Percentiles rank a stretch among this genome's conserved stretches.
phyloP scores from a whole-genome alignment of 2,329 filamentous ascomycete genomes.

The Fusarium pilosicola region DNA sequence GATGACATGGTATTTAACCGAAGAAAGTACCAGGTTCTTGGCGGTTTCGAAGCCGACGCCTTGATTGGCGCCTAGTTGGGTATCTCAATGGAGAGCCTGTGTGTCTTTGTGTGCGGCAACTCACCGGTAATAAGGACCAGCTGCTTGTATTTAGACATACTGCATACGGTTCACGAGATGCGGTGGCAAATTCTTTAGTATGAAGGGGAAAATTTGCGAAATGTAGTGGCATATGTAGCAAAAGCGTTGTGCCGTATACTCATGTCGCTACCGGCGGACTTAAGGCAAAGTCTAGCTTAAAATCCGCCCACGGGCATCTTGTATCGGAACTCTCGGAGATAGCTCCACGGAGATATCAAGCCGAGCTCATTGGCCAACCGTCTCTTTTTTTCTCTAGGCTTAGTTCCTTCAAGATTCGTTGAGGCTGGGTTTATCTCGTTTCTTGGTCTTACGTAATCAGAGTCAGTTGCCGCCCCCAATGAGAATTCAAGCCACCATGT shows the following conservation, averaged over 20 bases:
- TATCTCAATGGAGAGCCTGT: not conserved
- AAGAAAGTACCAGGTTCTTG: slow-evolving; percentile 9
- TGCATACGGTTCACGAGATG: accelerated
- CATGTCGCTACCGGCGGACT: not conserved
- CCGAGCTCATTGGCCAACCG: not conserved
- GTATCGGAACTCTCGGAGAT: not conserved
- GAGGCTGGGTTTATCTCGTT: accelerated
- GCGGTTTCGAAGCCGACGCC: slow-evolving; percentile 21
- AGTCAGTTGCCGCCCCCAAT: not conserved
- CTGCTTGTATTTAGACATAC: slow-evolving; percentile 7
- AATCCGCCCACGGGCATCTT: not conserved
- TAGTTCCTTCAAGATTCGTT: accelerated
- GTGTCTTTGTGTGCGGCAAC: not conserved
- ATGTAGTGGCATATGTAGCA: not conserved
- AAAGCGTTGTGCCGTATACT: accelerated
- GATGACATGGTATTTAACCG: slow-evolving; percentile 13
- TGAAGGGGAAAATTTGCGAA: too few species aligned
- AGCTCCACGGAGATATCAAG: not conserved
- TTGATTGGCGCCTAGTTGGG: slow-evolving; percentile 16
- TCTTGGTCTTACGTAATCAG: accelerated
- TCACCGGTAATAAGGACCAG: slow-evolving; percentile 21
- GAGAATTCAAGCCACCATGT: accelerated
- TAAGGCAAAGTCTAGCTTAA: not conserved
- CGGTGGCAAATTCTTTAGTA: too few species aligned
- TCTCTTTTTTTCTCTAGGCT: accelerated